Percentiles rank a stretch among this genome's conserved stretches.
phyloP scores from a whole-genome alignment of 768 basidiomycete species.

The Mycena pura region DNA sequence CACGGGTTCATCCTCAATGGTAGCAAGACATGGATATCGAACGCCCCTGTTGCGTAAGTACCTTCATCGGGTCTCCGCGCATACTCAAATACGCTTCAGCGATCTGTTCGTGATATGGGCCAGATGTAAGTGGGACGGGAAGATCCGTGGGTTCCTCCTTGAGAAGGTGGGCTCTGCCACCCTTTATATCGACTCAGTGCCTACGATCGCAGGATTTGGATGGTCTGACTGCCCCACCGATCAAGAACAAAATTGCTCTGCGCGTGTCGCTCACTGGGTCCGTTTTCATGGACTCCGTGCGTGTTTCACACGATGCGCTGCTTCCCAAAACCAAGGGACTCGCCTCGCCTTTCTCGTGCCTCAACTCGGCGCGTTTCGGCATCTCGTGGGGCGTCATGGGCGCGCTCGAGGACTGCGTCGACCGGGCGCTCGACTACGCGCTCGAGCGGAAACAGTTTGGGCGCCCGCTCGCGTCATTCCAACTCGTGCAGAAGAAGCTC shows the following conservation, averaged over 20 bases:
- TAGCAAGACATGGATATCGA: slow-evolving; percentile 98
- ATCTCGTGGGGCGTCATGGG: slow-evolving; percentile 98
- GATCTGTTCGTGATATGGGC: slow-evolving; percentile 96
- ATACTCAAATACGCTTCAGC: slow-evolving; percentile 43
- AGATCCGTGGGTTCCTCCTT: slow-evolving; percentile 87
- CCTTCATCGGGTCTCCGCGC: slow-evolving; percentile 1
- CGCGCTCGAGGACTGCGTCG: slow-evolving; percentile 89
- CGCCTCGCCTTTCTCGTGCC: slow-evolving; percentile 86
- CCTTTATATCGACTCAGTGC: background rate
- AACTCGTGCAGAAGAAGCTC: slow-evolving; percentile 97
- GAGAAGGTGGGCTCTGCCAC: slow-evolving; percentile 69
- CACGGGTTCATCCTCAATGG: slow-evolving; percentile 89
- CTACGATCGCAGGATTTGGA: slow-evolving; percentile 63
- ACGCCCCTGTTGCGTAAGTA: slow-evolving; percentile 86
- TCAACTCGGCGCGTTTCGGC: slow-evolving; percentile 88
- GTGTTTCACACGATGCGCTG: slow-evolving; percentile 74
- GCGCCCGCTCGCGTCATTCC: slow-evolving; percentile 91
- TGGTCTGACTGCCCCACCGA: slow-evolving; percentile 84
- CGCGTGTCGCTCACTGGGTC: slow-evolving; percentile 86
- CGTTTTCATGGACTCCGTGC: slow-evolving; percentile 91
- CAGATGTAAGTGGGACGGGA: slow-evolving; percentile 91
- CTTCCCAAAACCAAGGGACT: slow-evolving; percentile 83
- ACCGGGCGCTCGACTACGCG: slow-evolving; percentile 79
- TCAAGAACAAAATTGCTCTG: slow-evolving; percentile 93
- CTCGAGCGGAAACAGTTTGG: slow-evolving; percentile 91